Conservation (phyloP, 1,284 basidiomycete genomes). For the Peniophora sp. region DNA sequence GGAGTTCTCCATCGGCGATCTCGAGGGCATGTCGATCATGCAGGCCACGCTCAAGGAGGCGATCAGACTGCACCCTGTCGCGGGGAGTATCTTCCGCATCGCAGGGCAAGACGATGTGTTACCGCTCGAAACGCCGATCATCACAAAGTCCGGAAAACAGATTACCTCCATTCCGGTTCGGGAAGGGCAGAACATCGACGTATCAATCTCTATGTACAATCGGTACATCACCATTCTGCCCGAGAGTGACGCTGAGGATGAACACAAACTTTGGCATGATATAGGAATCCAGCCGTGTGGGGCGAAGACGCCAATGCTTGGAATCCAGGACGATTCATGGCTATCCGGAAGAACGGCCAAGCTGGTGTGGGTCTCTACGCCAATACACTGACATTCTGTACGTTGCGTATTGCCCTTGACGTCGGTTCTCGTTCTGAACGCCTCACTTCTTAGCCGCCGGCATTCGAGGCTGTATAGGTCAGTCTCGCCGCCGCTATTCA, state of each 20-base stretch:
- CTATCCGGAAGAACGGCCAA: constrained; percentile 23
- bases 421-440: background rate
- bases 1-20: constrained; percentile 28
- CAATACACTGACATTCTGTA: constrained; percentile 27
- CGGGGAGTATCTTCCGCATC: constrained; percentile 19
- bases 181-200: constrained; percentile 27
- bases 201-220: constrained; percentile 22
- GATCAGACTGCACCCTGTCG: constrained; percentile 29
- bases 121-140: constrained; percentile 30
- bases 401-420: background rate
- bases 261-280: background rate
- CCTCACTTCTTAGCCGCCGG: constrained; percentile 15
- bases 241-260: constrained; percentile 26
- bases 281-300: constrained; percentile 29
- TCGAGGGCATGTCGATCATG: constrained; percentile 40
- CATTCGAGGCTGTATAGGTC: constrained; percentile 23
- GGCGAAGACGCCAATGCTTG: constrained; percentile 41
- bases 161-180: constrained; percentile 26
- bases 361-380: constrained; percentile 37
- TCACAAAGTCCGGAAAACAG: constrained; percentile 19
- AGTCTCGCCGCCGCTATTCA: constrained; percentile 20
- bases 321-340: constrained; percentile 44
- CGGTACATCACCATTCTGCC: constrained; percentile 23
- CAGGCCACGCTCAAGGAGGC: constrained; percentile 21
- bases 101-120: constrained; percentile 28